A percentile compares a stretch with the other conserved stretches of the same genome.
Evolutionary conservation across 2,329 filamentous ascomycete species (phyloP).

Genomic region (Leptosphaerulina australis): DNA sequence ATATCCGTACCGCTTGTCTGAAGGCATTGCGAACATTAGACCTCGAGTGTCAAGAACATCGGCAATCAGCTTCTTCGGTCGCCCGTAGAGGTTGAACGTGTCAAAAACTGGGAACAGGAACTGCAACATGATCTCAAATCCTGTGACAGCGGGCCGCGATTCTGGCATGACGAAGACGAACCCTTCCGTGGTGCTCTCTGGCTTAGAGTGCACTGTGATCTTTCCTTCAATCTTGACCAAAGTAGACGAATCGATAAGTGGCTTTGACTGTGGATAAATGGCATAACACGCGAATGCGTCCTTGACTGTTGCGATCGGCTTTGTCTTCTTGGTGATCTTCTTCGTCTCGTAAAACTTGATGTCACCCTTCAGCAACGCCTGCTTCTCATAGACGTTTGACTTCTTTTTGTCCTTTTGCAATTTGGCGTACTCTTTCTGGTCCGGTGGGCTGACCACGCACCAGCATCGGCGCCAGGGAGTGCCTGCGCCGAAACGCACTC

Average conservation of each 20-base stretch:
- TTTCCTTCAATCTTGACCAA: constrained; percentile 91
- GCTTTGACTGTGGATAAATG: constrained; percentile 93
- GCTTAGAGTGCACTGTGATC: constrained; percentile 83
- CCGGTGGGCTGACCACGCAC: constrained; percentile 91
- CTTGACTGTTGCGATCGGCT: constrained; percentile 87
- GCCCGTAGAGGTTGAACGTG: constrained; percentile 87
- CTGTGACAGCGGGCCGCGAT: constrained; percentile 84
- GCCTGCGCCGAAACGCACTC: constrained; percentile 92
- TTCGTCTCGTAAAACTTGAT: constrained; percentile 93
- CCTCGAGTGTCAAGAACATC: constrained; percentile 86
- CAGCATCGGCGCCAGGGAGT: constrained; percentile 96
- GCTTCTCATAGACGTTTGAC: constrained; percentile 80
- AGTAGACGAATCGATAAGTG: constrained; percentile 91
- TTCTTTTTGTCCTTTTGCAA: constrained; percentile 82
- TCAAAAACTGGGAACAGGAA: constrained; percentile 95
- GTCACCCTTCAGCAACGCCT: constrained; percentile 76
- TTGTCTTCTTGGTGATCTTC: constrained; percentile 89
- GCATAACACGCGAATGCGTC: constrained; percentile 93
- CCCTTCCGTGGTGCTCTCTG: constrained; percentile 80
- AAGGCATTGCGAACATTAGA: constrained; percentile 98
- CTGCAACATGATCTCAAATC: constrained; percentile 93
- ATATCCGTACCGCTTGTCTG: constrained; percentile 85
- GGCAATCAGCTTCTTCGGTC: constrained; percentile 83
- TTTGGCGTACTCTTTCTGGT: constrained; percentile 89
- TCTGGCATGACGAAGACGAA: constrained; percentile 99